Evolutionary conservation across 106 monocot genomes (phyloP), one percentile per base, ranked within the genome.

Genomic region (Dendrobium officinale): DNA sequence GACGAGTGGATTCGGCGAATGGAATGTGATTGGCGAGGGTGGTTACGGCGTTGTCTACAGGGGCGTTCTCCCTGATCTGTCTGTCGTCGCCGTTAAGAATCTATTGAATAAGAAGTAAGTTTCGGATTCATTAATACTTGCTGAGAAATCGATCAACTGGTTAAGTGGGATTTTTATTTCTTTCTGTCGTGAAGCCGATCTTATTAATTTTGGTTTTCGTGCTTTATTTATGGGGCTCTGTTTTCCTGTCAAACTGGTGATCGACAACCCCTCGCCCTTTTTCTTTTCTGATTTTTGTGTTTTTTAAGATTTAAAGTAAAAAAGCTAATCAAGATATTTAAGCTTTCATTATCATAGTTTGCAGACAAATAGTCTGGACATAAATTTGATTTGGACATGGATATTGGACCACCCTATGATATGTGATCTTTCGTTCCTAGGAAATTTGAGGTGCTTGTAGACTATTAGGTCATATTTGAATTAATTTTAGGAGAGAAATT

Each of bases 21-120:
- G 82, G 80, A 96, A 90, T 83, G 91, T 96, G 68, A 80, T 96
- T 75, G 96, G 96, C 0, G 91, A 90, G 58, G 96, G 96, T 0
- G 96, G 96, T 0, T 96, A 96, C 75, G 96, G 96, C 20, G 77
- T 91, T 75, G 96, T 96, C 67, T 91, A 96, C 79, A 78, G 88
- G 55, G 96, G 93, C 0, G 85, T 91, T 33, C 75, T 96, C 22
- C 80, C 86, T 31, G 93, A 93, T 83, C 80, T 59, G 72, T 84
- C 88, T 1, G 86, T 92, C 31, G 90, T 93, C 22, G 96, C 96
- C 55, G 87, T 96, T 66, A 96, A 96, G 85, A 88, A 91, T 84
- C 86, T 96, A 20, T 88, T 88, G 33, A 86, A 96, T 81, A 91
- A 91, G 82, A 96, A 91, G 96, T 96, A 49, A 86, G 93, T 86